A percentile compares a stretch with the other conserved stretches of the same genome.
These are phyloP conservation scores for Pluteus cervinus DNA, from an alignment of 768 basidiomycete species.

Conservation along the genomic window DNA sequence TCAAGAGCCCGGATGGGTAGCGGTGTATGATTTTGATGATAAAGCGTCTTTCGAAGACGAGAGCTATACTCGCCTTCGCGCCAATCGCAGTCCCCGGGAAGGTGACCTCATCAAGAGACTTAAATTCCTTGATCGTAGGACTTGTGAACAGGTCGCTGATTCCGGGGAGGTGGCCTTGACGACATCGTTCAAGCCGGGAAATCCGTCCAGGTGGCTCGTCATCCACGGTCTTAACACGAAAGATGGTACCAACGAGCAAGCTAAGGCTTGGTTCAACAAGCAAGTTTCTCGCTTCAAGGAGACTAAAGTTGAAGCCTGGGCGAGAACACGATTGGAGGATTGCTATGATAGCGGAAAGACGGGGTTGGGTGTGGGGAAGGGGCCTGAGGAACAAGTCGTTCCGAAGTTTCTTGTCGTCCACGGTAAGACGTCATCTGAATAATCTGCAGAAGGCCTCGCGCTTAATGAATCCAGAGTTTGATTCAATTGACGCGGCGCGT, in stretches of 20 bases:
- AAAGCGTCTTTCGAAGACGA: conserved; percentile 33
- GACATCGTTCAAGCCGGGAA: conserved; percentile 21
- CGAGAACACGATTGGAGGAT: conserved; percentile 31
- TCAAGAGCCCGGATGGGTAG: conserved; percentile 36
- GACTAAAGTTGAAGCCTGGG: conserved; percentile 31
- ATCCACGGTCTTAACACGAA: conserved; percentile 23
- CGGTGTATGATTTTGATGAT: conserved; percentile 43
- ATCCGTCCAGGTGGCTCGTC: conserved; percentile 23
- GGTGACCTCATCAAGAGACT: conserved; percentile 32
- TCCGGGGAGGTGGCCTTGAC: conserved; percentile 26
- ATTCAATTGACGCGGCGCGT: conserved; percentile 14
- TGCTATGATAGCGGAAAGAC: conserved; percentile 35
- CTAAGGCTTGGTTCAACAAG: conserved; percentile 18
- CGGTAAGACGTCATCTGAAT: conserved; percentile 19
- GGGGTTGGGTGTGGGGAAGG: conserved; percentile 19
- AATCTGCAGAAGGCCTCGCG: not conserved
- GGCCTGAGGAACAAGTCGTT: conserved; percentile 25
- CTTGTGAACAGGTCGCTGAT: conserved; percentile 27
- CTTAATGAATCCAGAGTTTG: conserved; percentile 1
- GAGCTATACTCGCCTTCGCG: conserved; percentile 37
- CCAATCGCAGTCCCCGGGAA: conserved; percentile 38
- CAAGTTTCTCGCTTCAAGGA: conserved; percentile 11
- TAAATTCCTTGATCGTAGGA: conserved; percentile 38
- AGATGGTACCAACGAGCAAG: conserved; percentile 8
- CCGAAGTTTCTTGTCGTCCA: conserved; percentile 34